phyloP scores from a whole-genome alignment of 257 asterid genomes.

The Craterostigma plantagineum region DNA sequence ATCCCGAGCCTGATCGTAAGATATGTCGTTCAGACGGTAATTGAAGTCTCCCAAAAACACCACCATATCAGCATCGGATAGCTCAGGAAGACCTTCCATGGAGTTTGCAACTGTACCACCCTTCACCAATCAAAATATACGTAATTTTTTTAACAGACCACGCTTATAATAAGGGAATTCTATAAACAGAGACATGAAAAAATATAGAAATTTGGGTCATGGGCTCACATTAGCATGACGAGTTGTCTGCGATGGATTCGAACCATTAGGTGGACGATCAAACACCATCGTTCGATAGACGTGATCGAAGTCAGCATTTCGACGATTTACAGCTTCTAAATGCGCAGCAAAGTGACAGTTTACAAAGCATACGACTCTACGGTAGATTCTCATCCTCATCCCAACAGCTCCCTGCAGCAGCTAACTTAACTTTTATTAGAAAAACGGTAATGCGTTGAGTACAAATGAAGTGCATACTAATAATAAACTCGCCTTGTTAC shows the following conservation, averaged over 20 bases:
- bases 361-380: slow-evolving; percentile 69
- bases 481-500: slow-evolving; percentile 54
- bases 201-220: too few species aligned
- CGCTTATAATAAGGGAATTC: too few species aligned
- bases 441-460: too few species aligned
- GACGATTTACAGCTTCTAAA: slow-evolving; percentile 74
- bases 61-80: slow-evolving; percentile 93
- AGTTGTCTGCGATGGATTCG: too few species aligned
- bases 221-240: too few species aligned
- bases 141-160: too few species aligned
- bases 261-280: too few species aligned
- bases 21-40: slow-evolving; percentile 78
- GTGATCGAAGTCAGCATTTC: slow-evolving; percentile 94
- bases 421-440: too few species aligned
- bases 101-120: slow-evolving; percentile 38
- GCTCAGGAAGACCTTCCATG: slow-evolving; percentile 63
- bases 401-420: slow-evolving; percentile 99
- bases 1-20: slow-evolving; percentile 95
- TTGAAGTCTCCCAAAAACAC: slow-evolving; percentile 92
- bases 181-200: too few species aligned
- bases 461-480: too few species aligned
- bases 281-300: slow-evolving; percentile 76
- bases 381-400: slow-evolving; percentile 80
- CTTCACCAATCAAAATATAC: too few species aligned
- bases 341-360: slow-evolving; percentile 99